phyloP scores from a whole-genome alignment of 2,329 filamentous ascomycete genomes.

The Stemphylium lycopersici region DNA sequence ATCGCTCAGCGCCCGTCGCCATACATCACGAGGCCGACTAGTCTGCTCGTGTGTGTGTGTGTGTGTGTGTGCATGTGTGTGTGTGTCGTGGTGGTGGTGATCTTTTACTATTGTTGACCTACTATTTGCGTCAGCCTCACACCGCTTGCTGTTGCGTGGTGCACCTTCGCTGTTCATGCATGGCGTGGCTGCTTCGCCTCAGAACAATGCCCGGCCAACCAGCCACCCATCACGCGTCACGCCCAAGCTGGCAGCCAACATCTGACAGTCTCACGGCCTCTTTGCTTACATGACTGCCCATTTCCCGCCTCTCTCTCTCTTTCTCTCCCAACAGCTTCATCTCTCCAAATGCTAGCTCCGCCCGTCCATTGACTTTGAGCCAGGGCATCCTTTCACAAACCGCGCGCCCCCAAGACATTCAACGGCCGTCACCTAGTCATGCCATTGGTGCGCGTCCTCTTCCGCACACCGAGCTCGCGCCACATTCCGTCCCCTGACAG shows the following conservation, averaged over 20 bases:
- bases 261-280: too few species aligned
- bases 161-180: too few species aligned
- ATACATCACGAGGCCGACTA: neutral
- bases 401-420: neutral
- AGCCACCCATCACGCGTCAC: too few species aligned
- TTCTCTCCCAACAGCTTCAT: too few species aligned
- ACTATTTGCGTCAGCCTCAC: conserved; percentile 7
- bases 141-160: conserved; percentile 7
- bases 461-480: conserved; percentile 8
- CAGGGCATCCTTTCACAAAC: neutral
- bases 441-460: conserved; percentile 7
- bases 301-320: too few species aligned
- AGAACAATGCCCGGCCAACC: conserved; percentile 5
- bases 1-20: neutral
- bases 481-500: conserved; percentile 9
- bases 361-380: neutral
- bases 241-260: too few species aligned
- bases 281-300: too few species aligned
- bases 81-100: too few species aligned
- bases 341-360: too few species aligned
- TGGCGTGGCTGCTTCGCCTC: conserved; percentile 5
- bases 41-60: neutral
- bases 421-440: conserved; percentile 4
- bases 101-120: neutral
- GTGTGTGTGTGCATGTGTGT: too few species aligned